A percentile compares a stretch with the other conserved stretches of the same genome.
Evolutionary conservation across 2,329 filamentous ascomycete species (phyloP).

Genomic region (Acrodontium crateriforme): DNA sequence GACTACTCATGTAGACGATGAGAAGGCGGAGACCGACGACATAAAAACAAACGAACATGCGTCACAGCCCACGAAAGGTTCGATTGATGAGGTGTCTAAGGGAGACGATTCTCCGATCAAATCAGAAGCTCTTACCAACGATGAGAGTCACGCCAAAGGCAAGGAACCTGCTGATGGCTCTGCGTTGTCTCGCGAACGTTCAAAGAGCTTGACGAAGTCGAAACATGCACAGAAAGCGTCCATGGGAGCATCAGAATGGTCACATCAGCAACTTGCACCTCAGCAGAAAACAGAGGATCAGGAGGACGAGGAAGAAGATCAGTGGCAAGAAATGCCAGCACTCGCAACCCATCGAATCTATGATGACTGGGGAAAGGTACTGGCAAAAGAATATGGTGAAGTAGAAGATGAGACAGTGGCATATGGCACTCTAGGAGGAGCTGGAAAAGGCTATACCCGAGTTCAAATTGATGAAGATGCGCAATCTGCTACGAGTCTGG

Average conservation of each 20-base stretch:
- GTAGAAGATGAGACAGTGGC: slow-evolving; percentile 54
- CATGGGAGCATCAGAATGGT: slow-evolving; percentile 60
- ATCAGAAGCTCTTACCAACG: too few relatives aligned
- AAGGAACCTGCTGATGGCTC: too few relatives aligned
- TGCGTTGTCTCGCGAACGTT: too few relatives aligned
- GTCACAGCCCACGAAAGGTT: too few relatives aligned
- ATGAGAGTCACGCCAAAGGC: too few relatives aligned
- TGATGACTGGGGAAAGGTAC: slow-evolving; percentile 77
- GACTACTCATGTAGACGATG: too few relatives aligned
- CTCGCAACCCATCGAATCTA: slow-evolving; percentile 90
- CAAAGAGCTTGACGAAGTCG: too few relatives aligned
- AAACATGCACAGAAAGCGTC: slow-evolving; percentile 11
- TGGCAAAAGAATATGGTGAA: slow-evolving; percentile 65
- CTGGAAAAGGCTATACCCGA: slow-evolving; percentile 87
- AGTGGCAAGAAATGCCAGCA: slow-evolving; percentile 90
- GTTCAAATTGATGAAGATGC: slow-evolving; percentile 93
- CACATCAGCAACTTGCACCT: slow-evolving; percentile 64
- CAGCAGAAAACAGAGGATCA: slow-evolving; percentile 28
- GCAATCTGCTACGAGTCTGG: slow-evolving; percentile 86
- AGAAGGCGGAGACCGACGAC: too few relatives aligned
- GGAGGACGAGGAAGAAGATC: slow-evolving; percentile 47
- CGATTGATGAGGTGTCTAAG: too few relatives aligned
- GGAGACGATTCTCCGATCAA: too few relatives aligned
- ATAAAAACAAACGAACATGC: too few relatives aligned
- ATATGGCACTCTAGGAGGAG: slow-evolving; percentile 70